Conservation (phyloP, 1,139 yeast species). For the Candida anutae region DNA sequence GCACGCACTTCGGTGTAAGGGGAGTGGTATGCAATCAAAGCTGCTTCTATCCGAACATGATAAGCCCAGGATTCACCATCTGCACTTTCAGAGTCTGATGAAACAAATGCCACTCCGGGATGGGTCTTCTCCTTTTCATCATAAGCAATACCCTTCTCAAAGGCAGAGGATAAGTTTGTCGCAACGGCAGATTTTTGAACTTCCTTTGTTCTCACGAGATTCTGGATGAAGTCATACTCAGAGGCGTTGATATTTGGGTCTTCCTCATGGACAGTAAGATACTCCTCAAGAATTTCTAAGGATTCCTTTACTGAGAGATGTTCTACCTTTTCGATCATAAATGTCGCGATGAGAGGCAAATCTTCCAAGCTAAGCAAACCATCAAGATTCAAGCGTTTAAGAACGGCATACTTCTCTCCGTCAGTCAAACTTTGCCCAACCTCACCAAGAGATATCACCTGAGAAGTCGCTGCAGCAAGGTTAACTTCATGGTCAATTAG, state of each 20-base stretch:
- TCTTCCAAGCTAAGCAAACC: conserved; percentile 21
- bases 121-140: background rate
- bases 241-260: conserved; percentile 18
- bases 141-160: conserved; percentile 1
- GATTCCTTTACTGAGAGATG: conserved; percentile 11
- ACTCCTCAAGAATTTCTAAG: conserved; percentile 12
- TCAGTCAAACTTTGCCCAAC: conserved; percentile 20
- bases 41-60: conserved; percentile 10
- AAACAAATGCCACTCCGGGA: conserved; percentile 1
- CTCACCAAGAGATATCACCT: conserved; percentile 16
- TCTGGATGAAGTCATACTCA: conserved; percentile 9
- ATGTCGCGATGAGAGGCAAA: conserved; percentile 21
- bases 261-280: conserved; percentile 11
- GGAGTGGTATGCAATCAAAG: conserved; percentile 41
- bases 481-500: conserved; percentile 10
- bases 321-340: conserved; percentile 16
- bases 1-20: conserved; percentile 63
- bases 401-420: conserved; percentile 19
- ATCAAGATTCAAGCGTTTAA: conserved; percentile 20
- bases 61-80: conserved; percentile 22
- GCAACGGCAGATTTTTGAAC: background rate
- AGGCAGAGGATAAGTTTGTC: conserved; percentile 1
- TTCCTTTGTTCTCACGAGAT: conserved; percentile 4
- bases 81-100: conserved; percentile 9
- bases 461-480: conserved; percentile 8